These are phyloP conservation scores for Plectosphaerella cucumerina DNA, from an alignment of 2,329 filamentous ascomycete species.

Conservation along the genomic window DNA sequence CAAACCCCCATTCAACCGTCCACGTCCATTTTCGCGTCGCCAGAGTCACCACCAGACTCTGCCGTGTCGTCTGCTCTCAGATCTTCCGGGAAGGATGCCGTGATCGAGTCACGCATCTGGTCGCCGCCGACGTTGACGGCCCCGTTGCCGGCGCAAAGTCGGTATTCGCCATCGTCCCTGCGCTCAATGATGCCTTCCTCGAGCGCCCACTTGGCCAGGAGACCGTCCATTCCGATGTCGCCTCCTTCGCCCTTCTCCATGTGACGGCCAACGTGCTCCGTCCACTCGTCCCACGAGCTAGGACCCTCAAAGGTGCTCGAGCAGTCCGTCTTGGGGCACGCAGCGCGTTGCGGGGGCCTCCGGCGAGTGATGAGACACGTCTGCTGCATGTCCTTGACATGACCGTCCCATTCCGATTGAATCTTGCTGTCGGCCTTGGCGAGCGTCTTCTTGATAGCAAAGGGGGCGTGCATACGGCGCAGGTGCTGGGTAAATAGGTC, in stretches of 20 bases:
- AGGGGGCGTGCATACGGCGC: conserved; percentile 84
- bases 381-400: conserved; percentile 66
- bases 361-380: conserved; percentile 71
- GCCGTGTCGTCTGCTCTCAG: conserved; percentile 8
- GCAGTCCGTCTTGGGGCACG: conserved; percentile 71
- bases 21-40: conserved; percentile 10
- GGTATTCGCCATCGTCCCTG: conserved; percentile 52
- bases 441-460: conserved; percentile 55
- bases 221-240: conserved; percentile 50
- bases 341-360: conserved; percentile 64
- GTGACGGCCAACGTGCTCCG: conserved; percentile 87
- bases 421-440: conserved; percentile 55
- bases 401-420: conserved; percentile 59
- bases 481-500: conserved; percentile 94
- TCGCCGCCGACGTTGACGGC: conserved; percentile 15
- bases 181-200: conserved; percentile 60
- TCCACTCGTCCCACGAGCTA: conserved; percentile 82
- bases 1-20: conserved; percentile 2
- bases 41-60: not conserved
- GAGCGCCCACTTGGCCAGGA: conserved; percentile 58
- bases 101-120: conserved; percentile 13
- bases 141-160: conserved; percentile 41
- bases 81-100: conserved; percentile 11
- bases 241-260: conserved; percentile 70
- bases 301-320: conserved; percentile 64